A percentile compares a stretch with the other conserved stretches of the same genome.
Evolutionary conservation across 352 stramenopile genomes (phyloP).

Genomic region (Phytophthora hibernalis): DNA sequence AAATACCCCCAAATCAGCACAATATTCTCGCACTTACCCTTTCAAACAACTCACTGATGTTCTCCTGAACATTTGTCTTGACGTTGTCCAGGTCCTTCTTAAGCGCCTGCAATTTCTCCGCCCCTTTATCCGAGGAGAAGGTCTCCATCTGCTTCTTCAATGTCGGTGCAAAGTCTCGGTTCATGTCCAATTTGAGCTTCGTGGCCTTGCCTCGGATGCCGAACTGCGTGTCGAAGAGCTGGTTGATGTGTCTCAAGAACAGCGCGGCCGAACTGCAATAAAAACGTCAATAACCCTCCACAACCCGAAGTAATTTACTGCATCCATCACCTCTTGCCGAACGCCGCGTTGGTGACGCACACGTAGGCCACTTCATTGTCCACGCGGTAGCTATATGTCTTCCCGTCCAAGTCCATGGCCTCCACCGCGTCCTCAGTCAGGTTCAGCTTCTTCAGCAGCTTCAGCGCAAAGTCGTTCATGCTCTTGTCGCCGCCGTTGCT

Average conservation of each 20-base stretch:
- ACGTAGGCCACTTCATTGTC: constrained; percentile 88
- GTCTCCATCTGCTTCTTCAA: constrained; percentile 90
- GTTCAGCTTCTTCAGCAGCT: constrained; percentile 89
- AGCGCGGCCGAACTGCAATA: constrained; percentile 69
- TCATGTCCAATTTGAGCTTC: constrained; percentile 90
- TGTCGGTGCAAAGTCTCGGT: constrained; percentile 82
- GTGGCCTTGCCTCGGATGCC: constrained; percentile 88
- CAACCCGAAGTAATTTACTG: background rate
- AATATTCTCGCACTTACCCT: background rate
- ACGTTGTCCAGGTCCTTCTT: constrained; percentile 86
- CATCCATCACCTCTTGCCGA: constrained; percentile 73
- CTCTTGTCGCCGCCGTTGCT: constrained; percentile 86
- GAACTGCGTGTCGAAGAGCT: constrained; percentile 87
- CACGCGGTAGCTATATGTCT: constrained; percentile 88
- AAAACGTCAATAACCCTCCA: constrained; percentile 6
- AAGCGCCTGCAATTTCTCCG: constrained; percentile 80
- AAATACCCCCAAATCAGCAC: constrained; percentile 5
- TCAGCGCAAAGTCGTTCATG: constrained; percentile 88
- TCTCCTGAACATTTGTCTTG: constrained; percentile 82
- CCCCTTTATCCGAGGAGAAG: constrained; percentile 77
- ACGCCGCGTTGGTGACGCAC: constrained; percentile 80
- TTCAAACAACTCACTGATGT: constrained; percentile 68
- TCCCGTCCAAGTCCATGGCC: constrained; percentile 83
- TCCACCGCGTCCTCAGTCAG: constrained; percentile 77
- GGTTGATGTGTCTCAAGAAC: constrained; percentile 89